Evolutionary conservation across 2,329 filamentous ascomycete species (phyloP).

Genomic region (Dothistroma pini): DNA sequence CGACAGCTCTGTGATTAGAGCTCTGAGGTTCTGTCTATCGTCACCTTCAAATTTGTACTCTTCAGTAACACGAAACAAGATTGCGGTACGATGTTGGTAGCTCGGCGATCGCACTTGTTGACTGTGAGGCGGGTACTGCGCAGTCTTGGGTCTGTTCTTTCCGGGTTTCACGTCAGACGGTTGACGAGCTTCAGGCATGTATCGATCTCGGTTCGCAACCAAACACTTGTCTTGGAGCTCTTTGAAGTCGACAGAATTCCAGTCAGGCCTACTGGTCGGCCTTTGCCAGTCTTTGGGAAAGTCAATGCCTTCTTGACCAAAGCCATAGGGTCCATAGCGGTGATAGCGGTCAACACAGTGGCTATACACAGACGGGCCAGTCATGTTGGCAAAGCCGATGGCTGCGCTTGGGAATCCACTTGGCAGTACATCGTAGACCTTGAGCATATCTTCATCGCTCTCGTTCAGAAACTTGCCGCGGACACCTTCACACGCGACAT

Average conservation of each 20-base stretch:
- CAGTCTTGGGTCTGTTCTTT: slow-evolving; percentile 23
- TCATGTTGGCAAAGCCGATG: slow-evolving; percentile 59
- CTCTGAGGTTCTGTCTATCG: slow-evolving; percentile 44
- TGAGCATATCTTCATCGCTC: slow-evolving; percentile 58
- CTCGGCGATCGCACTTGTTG: slow-evolving; percentile 11
- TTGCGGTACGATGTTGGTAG: slow-evolving; percentile 43
- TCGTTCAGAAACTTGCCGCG: slow-evolving; percentile 50
- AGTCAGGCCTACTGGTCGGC: slow-evolving; percentile 47
- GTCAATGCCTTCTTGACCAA: slow-evolving; percentile 47
- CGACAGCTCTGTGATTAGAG: slow-evolving; percentile 46
- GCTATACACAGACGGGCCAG: slow-evolving; percentile 58
- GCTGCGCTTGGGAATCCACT: slow-evolving; percentile 56
- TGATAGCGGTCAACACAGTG: slow-evolving; percentile 62
- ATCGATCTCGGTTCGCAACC: slow-evolving; percentile 64
- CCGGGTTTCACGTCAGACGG: slow-evolving; percentile 22
- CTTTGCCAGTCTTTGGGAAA: slow-evolving; percentile 33
- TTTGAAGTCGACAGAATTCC: slow-evolving; percentile 67
- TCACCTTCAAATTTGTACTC: slow-evolving; percentile 47
- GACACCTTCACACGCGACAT: slow-evolving; percentile 63
- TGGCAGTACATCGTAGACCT: slow-evolving; percentile 59
- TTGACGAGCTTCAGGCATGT: slow-evolving; percentile 39
- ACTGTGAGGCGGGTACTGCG: slow-evolving; percentile 2
- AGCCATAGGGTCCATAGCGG: slow-evolving; percentile 55
- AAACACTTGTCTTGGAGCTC: slow-evolving; percentile 64
- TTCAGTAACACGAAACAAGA: slow-evolving; percentile 47